phyloP scores from a whole-genome alignment of 345 rosid species.

The Rhodamnia argentea region DNA sequence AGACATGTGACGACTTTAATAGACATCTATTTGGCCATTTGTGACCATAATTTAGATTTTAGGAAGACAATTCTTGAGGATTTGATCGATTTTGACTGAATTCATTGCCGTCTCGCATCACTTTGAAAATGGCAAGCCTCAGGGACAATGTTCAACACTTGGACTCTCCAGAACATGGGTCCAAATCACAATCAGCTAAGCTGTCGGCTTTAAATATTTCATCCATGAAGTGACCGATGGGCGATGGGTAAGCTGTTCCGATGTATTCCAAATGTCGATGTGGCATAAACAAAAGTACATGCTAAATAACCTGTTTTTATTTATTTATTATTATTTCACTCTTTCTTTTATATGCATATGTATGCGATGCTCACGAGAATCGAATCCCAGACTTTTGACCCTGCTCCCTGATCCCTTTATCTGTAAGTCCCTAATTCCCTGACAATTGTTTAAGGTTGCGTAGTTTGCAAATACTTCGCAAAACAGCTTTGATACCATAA shows the following conservation, averaged over 20 bases:
- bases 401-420: too few species aligned
- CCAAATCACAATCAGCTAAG: neutral
- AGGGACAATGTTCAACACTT: fast-evolving
- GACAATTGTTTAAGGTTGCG: neutral
- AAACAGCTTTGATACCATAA: neutral
- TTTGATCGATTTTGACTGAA: neutral
- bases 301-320: too few species aligned
- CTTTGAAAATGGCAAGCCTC: neutral
- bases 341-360: neutral
- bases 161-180: neutral
- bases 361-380: neutral
- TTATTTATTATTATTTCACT: neutral
- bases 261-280: neutral
- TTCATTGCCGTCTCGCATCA: neutral
- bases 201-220: neutral
- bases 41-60: neutral
- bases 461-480: neutral
- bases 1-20: fast-evolving
- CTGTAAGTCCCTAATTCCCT: too few species aligned
- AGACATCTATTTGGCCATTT: neutral
- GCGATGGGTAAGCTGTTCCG: too few species aligned
- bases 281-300: neutral
- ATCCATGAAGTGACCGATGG: neutral
- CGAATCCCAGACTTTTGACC: neutral
- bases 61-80: neutral